A percentile compares a stretch with the other conserved stretches of the same genome.
phyloP scores from a whole-genome alignment of 192 early-diverging fungal genomes.

The Allomyces macrogynus region DNA sequence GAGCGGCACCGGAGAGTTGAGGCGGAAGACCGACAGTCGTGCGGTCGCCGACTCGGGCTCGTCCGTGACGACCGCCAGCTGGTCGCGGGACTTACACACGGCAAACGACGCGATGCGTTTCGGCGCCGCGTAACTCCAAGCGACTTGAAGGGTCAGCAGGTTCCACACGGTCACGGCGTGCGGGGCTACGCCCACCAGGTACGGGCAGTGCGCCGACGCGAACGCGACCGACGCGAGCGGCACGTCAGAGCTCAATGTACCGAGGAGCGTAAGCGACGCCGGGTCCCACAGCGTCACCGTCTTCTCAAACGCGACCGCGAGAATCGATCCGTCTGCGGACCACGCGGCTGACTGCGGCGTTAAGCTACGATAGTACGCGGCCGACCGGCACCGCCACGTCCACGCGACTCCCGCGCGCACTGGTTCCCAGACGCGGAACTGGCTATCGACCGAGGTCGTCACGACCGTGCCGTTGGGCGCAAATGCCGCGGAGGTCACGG shows the following conservation, averaged over 20 bases:
- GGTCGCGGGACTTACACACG: not conserved
- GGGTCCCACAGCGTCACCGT: slow-evolving; percentile 63
- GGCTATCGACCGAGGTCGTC: slow-evolving; percentile 22
- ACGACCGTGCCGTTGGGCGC: slow-evolving; percentile 32
- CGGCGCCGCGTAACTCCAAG: slow-evolving; percentile 14
- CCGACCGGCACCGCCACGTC: slow-evolving; percentile 39
- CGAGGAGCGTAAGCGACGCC: slow-evolving; percentile 23
- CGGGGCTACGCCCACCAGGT: slow-evolving; percentile 33
- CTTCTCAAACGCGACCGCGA: slow-evolving; percentile 54
- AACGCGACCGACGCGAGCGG: slow-evolving; percentile 32
- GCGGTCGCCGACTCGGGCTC: not conserved
- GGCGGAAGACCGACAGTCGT: not conserved
- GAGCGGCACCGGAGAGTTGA: not conserved
- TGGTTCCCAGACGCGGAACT: slow-evolving; percentile 20
- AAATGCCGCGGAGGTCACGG: slow-evolving; percentile 28
- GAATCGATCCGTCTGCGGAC: slow-evolving; percentile 51
- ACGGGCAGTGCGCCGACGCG: slow-evolving; percentile 23
- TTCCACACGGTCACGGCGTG: slow-evolving; percentile 60
- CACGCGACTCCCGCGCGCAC: slow-evolving; percentile 1
- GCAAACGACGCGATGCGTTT: not conserved
- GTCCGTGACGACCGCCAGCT: not conserved
- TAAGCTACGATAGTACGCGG: slow-evolving; percentile 37
- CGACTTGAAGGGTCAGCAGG: slow-evolving; percentile 47
- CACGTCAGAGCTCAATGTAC: slow-evolving; percentile 24
- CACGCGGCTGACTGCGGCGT: slow-evolving; percentile 35